Conservation (phyloP, 2,329 filamentous ascomycete genomes). For the Penicillium brevicompactum region DNA sequence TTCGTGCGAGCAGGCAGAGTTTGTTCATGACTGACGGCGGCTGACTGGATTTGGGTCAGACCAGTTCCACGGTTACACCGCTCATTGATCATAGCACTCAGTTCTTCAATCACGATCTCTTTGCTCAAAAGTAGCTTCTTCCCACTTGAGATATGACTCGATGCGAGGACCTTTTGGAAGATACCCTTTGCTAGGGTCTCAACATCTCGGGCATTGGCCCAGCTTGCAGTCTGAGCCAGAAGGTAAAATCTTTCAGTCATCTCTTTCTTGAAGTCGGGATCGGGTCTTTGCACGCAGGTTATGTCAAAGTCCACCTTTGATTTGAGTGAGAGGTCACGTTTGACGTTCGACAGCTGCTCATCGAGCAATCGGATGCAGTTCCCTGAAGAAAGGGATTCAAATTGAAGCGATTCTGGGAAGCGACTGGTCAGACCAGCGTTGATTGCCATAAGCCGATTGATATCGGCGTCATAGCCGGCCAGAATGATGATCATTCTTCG, state of each 20-base stretch:
- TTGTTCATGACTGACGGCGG: neutral
- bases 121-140: slow-evolving; percentile 3
- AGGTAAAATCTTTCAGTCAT: slow-evolving; percentile 38
- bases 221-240: slow-evolving; percentile 51
- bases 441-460: slow-evolving; percentile 62
- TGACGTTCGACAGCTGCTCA: slow-evolving; percentile 27
- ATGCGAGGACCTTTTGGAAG: slow-evolving; percentile 39
- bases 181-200: slow-evolving; percentile 56
- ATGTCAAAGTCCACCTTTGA: neutral
- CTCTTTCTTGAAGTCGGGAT: neutral
- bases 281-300: neutral
- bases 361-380: slow-evolving; percentile 52
- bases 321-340: neutral
- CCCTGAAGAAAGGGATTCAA: slow-evolving; percentile 48
- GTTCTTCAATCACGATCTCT: slow-evolving; percentile 11
- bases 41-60: neutral
- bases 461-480: slow-evolving; percentile 68
- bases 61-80: slow-evolving; percentile 4
- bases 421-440: slow-evolving; percentile 67
- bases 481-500: slow-evolving; percentile 67
- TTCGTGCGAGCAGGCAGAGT: neutral
- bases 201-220: slow-evolving; percentile 68
- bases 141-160: slow-evolving; percentile 6
- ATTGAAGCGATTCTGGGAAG: slow-evolving; percentile 65
- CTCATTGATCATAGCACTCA: slow-evolving; percentile 21